These are phyloP conservation scores for Quercus suber DNA, from an alignment of 306 rosid genomes.

Conservation along the genomic window DNA sequence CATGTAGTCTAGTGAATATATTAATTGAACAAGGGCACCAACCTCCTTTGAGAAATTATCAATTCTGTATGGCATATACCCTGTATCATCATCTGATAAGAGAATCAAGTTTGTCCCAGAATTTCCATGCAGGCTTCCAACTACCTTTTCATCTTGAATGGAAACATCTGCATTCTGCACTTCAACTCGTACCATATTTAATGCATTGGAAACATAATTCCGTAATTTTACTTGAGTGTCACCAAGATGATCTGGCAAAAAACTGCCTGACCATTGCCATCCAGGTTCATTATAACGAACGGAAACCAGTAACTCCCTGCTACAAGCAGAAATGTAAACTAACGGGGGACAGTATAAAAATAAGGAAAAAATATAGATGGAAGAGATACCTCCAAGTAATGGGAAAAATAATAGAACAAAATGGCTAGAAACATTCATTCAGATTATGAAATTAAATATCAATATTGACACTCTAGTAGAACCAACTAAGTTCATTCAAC, in stretches of 20 bases:
- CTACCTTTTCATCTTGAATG: slow-evolving; percentile 65
- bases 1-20: slow-evolving; percentile 6
- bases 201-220: slow-evolving; percentile 62
- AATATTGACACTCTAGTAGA: background rate
- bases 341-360: slow-evolving; percentile 11
- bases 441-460: background rate
- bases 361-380: background rate
- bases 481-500: background rate
- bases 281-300: slow-evolving; percentile 82
- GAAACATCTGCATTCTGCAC: slow-evolving; percentile 96
- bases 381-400: background rate
- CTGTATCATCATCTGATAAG: slow-evolving; percentile 89
- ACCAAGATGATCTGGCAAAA: slow-evolving; percentile 83
- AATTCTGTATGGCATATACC: slow-evolving; percentile 96
- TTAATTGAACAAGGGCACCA: slow-evolving; percentile 30
- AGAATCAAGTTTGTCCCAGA: slow-evolving; percentile 92
- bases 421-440: background rate
- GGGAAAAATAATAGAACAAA: background rate
- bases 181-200: slow-evolving; percentile 79
- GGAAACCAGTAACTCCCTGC: slow-evolving; percentile 89
- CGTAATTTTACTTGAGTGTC: slow-evolving; percentile 94
- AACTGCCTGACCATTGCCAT: slow-evolving; percentile 99
- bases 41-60: slow-evolving; percentile 96
- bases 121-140: slow-evolving; percentile 86
- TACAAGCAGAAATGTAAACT: slow-evolving; percentile 20